These are phyloP conservation scores for Candida stauntonica DNA, from an alignment of 805 yeast genomes.

Conservation along the genomic window DNA sequence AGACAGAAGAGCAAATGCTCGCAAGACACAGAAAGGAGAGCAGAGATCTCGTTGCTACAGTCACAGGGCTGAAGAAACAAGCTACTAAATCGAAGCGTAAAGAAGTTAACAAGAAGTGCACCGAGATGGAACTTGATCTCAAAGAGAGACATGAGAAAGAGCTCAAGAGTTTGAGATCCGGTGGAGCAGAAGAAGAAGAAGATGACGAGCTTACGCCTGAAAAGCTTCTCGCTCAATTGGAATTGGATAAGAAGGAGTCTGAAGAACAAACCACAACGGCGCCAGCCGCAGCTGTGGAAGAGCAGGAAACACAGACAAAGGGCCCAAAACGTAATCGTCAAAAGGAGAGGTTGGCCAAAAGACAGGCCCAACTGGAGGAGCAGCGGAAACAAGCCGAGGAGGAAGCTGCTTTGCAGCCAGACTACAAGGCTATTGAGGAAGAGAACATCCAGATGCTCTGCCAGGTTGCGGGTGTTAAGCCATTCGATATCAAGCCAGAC, in stretches of 20 bases:
- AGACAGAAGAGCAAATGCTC: slow-evolving; percentile 44
- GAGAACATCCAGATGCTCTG: slow-evolving; percentile 58
- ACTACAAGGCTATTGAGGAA: slow-evolving; percentile 67
- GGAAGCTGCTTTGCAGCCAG: slow-evolving; percentile 67
- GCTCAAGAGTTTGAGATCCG: slow-evolving; percentile 28
- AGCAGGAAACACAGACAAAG: slow-evolving; percentile 29
- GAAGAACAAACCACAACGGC: slow-evolving; percentile 7
- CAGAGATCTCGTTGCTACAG: slow-evolving; percentile 58
- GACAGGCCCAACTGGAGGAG: slow-evolving; percentile 64
- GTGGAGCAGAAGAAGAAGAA: slow-evolving; percentile 39
- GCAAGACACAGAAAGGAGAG: slow-evolving; percentile 66
- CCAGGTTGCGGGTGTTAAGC: slow-evolving; percentile 40
- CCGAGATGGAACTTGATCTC: slow-evolving; percentile 52
- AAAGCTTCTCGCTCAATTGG: slow-evolving; percentile 55
- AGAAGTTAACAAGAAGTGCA: slow-evolving; percentile 56
- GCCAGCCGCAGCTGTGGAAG: slow-evolving; percentile 9
- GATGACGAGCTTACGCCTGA: slow-evolving; percentile 63
- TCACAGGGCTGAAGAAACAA: slow-evolving; percentile 77
- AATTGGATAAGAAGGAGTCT: slow-evolving; percentile 31
- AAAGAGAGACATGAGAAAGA: slow-evolving; percentile 54
- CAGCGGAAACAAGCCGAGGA: slow-evolving; percentile 61
- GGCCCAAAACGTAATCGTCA: slow-evolving; percentile 67
- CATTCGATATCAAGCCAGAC: slow-evolving; percentile 78
- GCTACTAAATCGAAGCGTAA: slow-evolving; percentile 77
- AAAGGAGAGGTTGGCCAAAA: slow-evolving; percentile 72